Evolutionary conservation across 1,284 basidiomycete species (phyloP).

Genomic region (Sporisorium exsertum): DNA sequence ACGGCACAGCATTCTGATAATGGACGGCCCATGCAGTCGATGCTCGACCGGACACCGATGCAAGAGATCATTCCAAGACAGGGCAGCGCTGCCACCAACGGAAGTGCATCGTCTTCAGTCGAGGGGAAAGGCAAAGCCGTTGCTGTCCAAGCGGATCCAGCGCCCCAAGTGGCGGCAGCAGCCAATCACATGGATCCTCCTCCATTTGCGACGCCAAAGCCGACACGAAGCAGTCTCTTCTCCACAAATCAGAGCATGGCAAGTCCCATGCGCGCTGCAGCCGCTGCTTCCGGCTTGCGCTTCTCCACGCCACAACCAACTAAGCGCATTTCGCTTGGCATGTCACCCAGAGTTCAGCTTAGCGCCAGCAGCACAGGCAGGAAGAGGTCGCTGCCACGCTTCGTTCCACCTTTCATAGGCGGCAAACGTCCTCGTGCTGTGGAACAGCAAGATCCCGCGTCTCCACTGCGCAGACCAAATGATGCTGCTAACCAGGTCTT

Average conservation of each 20-base stretch:
- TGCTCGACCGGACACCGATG: constrained; percentile 18
- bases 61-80: constrained; percentile 28
- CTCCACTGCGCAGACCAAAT: constrained; percentile 20
- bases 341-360: constrained; percentile 36
- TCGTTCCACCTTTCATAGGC: constrained; percentile 57
- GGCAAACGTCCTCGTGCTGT: constrained; percentile 40
- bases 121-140: background rate
- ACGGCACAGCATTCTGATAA: background rate
- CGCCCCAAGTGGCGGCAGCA: background rate
- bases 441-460: constrained; percentile 14
- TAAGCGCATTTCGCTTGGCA: constrained; percentile 48
- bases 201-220: constrained; percentile 24
- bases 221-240: constrained; percentile 5
- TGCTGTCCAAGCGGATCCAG: background rate
- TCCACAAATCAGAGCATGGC: constrained; percentile 5
- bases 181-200: constrained; percentile 11
- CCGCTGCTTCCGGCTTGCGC: constrained; percentile 9
- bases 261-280: constrained; percentile 22
- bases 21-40: background rate
- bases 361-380: constrained; percentile 31
- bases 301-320: constrained; percentile 34
- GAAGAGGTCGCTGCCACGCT: constrained; percentile 37
- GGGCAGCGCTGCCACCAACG: background rate
- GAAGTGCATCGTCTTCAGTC: background rate
- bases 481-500: constrained; percentile 2